Conservation (phyloP, 495 filamentous ascomycete species). For the Opeltia flavorubescens region DNA sequence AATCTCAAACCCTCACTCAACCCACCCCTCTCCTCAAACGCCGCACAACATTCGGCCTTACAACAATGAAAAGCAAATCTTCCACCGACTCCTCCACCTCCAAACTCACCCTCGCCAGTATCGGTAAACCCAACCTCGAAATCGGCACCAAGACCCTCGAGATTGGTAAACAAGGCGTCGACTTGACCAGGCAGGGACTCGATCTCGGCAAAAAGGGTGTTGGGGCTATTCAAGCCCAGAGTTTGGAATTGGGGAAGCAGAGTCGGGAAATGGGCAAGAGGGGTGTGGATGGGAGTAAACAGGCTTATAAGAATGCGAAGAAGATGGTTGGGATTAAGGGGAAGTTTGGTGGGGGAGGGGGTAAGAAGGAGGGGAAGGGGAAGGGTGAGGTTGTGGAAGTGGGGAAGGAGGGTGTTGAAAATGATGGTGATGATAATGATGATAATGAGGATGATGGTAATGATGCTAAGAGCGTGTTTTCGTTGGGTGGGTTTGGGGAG, state of each 20-base stretch:
- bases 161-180: neutral
- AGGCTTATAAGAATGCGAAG: neutral
- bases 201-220: constrained; percentile 3
- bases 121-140: neutral
- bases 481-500: neutral
- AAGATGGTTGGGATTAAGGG: neutral
- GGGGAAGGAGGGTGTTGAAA: neutral
- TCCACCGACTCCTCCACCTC: neutral
- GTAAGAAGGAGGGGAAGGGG: neutral
- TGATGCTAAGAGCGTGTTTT: constrained; percentile 12
- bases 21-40: neutral
- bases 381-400: neutral
- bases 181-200: constrained; percentile 1
- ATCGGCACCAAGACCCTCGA: constrained; percentile 2
- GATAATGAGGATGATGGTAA: neutral
- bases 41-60: neutral
- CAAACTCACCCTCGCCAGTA: neutral
- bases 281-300: neutral
- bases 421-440: neutral
- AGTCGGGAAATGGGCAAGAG: neutral
- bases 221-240: neutral
- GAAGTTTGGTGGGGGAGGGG: neutral
- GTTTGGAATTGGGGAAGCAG: too few species aligned
- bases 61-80: neutral
- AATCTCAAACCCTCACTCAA: neutral